Base-by-base conservation (phyloP, 2,329 filamentous ascomycete genomes). In the Paracoccidioides brasiliensis region DNA sequence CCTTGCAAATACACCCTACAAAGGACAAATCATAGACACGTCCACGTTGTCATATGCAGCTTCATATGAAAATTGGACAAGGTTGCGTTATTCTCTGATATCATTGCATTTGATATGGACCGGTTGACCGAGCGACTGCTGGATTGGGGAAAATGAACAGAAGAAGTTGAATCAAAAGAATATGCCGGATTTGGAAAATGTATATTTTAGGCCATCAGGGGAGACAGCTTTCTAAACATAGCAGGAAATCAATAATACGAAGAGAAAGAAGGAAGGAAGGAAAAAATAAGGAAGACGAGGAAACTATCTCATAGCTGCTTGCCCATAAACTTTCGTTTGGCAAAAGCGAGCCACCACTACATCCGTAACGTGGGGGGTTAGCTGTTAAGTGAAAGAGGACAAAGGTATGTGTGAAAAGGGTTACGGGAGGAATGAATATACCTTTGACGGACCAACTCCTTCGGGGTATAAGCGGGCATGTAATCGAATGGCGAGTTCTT, bases 311-410 rank as follows among this genome's bases (percentile, higher is more conserved):
- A 90, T 74, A 93, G 76, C 63, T 82, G 81, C 82, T 97, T 97
- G 71, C 90, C 90, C 93, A 98, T 97, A 70, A 98, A 98, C 82
- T 96, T 96, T 75, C 93, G 85, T 84, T 97, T 97, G 54, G 88
- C 88, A 71, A 96, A 98, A 78, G 93, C 97, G 70, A 98, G 74
- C 93, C 93, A 98, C 88, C 91, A 97, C 83, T 94, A 81, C 43
- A n/a, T 56, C 22, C 22, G 22, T 22, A 45, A 14, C 5, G 42
- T 32, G 3, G 14, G 33, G 35, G 49, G 57, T 54, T n/a, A 51
- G 49, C 22, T 30, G 12, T 35, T 32, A 41, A n/a, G 54, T 52
- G 48, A 43, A 37, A 33, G 56, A 22, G 32, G 9, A 5, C 14
- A 8, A 12, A 4, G 22, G 33, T 14, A 14, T 8, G 4, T 48